Conservation (phyloP, 768 basidiomycete species). For the Lentinula detonsa region DNA sequence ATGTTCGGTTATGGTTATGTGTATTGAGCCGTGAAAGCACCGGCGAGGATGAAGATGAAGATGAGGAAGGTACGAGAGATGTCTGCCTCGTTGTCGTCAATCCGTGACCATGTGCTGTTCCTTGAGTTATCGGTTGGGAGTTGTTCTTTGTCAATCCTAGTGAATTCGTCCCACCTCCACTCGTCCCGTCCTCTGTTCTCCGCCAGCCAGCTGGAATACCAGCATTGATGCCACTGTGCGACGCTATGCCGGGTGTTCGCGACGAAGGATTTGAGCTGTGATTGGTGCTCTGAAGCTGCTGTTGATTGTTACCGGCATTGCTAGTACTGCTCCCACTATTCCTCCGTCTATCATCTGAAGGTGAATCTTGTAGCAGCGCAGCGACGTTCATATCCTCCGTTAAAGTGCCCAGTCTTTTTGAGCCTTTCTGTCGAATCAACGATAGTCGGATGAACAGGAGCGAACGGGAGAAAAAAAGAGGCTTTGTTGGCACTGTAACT, state of each 20-base stretch:
- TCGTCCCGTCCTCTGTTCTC: slow-evolving; percentile 10
- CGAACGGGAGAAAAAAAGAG: not conserved
- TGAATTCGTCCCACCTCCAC: not conserved
- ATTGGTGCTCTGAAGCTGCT: slow-evolving; percentile 25
- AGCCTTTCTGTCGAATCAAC: not conserved
- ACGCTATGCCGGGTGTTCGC: slow-evolving; percentile 4
- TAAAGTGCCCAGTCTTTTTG: not conserved
- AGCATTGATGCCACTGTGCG: not conserved
- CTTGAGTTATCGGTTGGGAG: not conserved
- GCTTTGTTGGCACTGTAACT: not conserved
- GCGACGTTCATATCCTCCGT: slow-evolving; percentile 56
- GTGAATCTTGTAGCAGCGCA: slow-evolving; percentile 62
- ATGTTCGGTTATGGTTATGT: not conserved
- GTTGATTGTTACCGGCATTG: slow-evolving; percentile 12
- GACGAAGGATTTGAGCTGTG: slow-evolving; percentile 15
- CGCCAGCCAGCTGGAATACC: slow-evolving; percentile 13
- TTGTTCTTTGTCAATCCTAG: not conserved
- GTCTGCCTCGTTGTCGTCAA: not conserved
- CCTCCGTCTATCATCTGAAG: slow-evolving; percentile 46
- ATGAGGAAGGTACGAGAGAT: not conserved
- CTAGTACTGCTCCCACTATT: slow-evolving; percentile 20
- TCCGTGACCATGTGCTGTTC: not conserved
- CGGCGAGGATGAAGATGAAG: not conserved
- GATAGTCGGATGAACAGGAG: not conserved
- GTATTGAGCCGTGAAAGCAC: not conserved